Base-by-base conservation (phyloP, 805 yeast genomes). In the Metschnikowia amazonensis region DNA sequence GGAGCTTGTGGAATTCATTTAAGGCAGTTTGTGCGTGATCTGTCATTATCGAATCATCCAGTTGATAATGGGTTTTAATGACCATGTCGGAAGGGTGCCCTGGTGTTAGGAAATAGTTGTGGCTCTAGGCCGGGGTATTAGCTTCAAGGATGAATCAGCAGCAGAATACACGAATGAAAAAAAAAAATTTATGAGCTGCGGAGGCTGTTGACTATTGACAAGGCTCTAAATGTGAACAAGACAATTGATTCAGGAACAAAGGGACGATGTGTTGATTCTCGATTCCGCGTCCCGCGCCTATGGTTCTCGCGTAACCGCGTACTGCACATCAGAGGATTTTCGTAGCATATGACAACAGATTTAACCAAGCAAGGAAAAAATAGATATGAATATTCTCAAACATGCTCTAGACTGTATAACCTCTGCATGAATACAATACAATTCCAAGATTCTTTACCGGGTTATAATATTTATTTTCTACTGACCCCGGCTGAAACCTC, bases 1-100 rank as follows among this genome's bases (percentile, higher is more conserved):
- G 57, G 27, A 62, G 59, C 27, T 58, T 47, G 46, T 53, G 61
- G 46, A 61, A 53, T 7, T 45, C 44, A 16, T 41, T 48, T 8
- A 51, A 36, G 13, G 36, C 13, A 8, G 29, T 13, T 21, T 39
- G 35, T 4, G 8, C 8, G 6, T 32, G 21, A 8, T 39, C 35
- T 3, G 30, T 16, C 28, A 21, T 11, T 13, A 14, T 10, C 18
- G 21, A 13, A 10, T 39, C 36, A 13, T 30, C 29, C 41, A 11
- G 41, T 21, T 30, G 36, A 18, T 20, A 16, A 7, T 21, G 36
- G 7, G 42, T n/a, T 23, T 17, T 39, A 5, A 30, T 39, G 13
- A 16, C 35, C 36, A 39, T 39, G 16, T 11, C 11, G 27, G n/a
- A 34, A 32, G 23, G 35, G 23, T n/a, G 23, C 14, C 35, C 9